Conservation (phyloP, 768 basidiomycete species). For the Lepiota venenata region DNA sequence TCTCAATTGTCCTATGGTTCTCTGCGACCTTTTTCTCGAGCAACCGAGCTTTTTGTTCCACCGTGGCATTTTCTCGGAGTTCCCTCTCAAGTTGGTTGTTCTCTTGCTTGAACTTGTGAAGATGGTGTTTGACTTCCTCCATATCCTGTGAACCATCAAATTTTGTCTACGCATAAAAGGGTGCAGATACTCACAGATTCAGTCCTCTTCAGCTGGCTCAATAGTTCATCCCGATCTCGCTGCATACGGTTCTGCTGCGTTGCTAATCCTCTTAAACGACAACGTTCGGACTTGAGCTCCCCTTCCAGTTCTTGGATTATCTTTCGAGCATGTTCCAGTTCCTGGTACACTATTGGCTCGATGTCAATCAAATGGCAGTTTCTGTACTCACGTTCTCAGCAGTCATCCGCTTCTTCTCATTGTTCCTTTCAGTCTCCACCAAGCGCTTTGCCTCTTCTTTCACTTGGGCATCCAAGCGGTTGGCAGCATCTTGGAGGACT, state of each 20-base stretch:
- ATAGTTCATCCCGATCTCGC: slow-evolving; percentile 62
- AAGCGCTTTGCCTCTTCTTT: slow-evolving; percentile 56
- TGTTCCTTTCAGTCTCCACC: slow-evolving; percentile 48
- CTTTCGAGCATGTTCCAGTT: slow-evolving; percentile 63
- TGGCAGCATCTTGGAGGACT: slow-evolving; percentile 67
- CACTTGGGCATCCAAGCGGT: slow-evolving; percentile 60
- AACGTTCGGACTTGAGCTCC: slow-evolving; percentile 68
- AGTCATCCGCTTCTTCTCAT: slow-evolving; percentile 44
- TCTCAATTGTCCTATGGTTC: slow-evolving; percentile 68
- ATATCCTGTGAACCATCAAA: slow-evolving; percentile 53
- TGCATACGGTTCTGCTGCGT: slow-evolving; percentile 61
- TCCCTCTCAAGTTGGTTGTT: slow-evolving; percentile 73
- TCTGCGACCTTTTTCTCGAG: slow-evolving; percentile 66
- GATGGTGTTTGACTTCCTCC: slow-evolving; percentile 67
- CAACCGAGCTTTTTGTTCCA: slow-evolving; percentile 70
- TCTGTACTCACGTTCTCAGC: slow-evolving; percentile 50
- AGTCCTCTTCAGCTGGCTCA: slow-evolving; percentile 63
- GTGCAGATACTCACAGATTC: slow-evolving; percentile 53
- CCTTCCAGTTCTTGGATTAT: slow-evolving; percentile 68
- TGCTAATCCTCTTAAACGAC: slow-evolving; percentile 57
- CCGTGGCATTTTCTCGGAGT: slow-evolving; percentile 66
- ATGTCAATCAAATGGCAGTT: background rate
- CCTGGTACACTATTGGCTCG: slow-evolving; percentile 37
- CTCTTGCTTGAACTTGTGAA: slow-evolving; percentile 68
- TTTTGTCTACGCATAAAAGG: background rate